Evolutionary conservation across 345 rosid species (phyloP), one percentile per base, ranked within the genome.

Genomic region (Conringia planisiliqua): DNA sequence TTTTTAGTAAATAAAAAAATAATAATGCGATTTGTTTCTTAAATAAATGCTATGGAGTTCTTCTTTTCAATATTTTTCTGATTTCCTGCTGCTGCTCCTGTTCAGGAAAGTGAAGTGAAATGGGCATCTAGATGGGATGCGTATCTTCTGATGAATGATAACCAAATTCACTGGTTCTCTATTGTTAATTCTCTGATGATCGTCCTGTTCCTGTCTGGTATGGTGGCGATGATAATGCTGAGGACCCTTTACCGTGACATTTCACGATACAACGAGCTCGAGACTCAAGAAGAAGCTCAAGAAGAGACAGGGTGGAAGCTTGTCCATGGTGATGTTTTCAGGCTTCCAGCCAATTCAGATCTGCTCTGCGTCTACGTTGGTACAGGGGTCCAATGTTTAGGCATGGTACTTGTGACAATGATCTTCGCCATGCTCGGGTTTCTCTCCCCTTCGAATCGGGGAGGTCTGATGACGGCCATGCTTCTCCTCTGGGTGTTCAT

Each of bases 51-150:
- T 32, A 8, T 56, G 33, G 35, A 11, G 29, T 58, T 48, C 13
- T 24, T 59, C 57, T 51, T 66, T 6, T 26, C 22, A 48, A 18
- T 66, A 10, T 24, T 16, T 73, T 40, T 78, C 52, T 58, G 48
- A 40, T 38, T 48, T 57, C 12, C 51, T 18, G 39, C 39, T 72
- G 62, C 50, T 71, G 35, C 18, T 42, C 56, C 33, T 76, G 33
- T 69, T 47, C 87, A 90, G 96, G 93, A 90, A 51, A 90, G 93
- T 75, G 86, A 88, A 70, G 96, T 90, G 75, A 90, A 90, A 86
- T 88, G 96, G 96, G 96, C 93, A 48, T 90, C 93, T 68, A 84
- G 96, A 77, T 90, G 96, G 96, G 96, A 90, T 82, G 85, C 96
- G 58, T 90, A 90, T 75, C 96, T 90, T 67, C 74, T 90, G 48